These are phyloP conservation scores for Zasmidium angulare DNA, from an alignment of 2,329 filamentous ascomycete species.

Conservation along the genomic window DNA sequence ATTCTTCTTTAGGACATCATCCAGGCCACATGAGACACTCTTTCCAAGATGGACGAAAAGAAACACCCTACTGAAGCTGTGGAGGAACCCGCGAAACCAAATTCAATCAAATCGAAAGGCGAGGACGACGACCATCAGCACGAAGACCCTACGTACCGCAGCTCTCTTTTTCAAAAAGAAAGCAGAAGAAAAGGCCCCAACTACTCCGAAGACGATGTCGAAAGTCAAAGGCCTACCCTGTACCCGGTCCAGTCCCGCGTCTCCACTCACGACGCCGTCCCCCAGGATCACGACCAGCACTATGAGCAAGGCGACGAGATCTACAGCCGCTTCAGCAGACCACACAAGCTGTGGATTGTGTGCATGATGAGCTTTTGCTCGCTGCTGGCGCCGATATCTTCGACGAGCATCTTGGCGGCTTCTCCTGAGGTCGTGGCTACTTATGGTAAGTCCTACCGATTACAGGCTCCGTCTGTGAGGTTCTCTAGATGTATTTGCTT, in stretches of 20 bases:
- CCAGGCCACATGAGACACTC: not conserved
- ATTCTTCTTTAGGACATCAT: not conserved
- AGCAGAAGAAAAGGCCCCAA: slow-evolving; percentile 10
- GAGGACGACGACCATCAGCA: slow-evolving; percentile 7
- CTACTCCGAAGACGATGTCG: slow-evolving; percentile 9
- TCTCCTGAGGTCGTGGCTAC: slow-evolving; percentile 67
- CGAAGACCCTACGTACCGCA: not conserved
- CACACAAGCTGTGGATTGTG: slow-evolving; percentile 67
- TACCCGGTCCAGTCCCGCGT: slow-evolving; percentile 30
- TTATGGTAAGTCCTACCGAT: slow-evolving; percentile 3
- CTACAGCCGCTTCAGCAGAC: slow-evolving; percentile 63
- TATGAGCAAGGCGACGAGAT: slow-evolving; percentile 52
- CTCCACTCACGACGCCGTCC: slow-evolving; percentile 32
- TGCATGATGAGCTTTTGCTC: slow-evolving; percentile 70
- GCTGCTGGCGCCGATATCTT: slow-evolving; percentile 73
- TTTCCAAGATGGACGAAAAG: slow-evolving; percentile 11
- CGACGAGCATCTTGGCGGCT: slow-evolving; percentile 70
- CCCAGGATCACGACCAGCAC: slow-evolving; percentile 27
- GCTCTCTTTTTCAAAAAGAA: not conserved
- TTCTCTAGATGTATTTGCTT: not conserved
- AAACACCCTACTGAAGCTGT: slow-evolving; percentile 17
- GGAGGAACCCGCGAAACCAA: slow-evolving; percentile 11
- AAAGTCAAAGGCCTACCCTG: slow-evolving; percentile 23
- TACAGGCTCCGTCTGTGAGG: not conserved
- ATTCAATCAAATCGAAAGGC: slow-evolving; percentile 8